These are phyloP conservation scores for Quercus phellos DNA, from an alignment of 331 rosid species.

Conservation along the genomic window DNA sequence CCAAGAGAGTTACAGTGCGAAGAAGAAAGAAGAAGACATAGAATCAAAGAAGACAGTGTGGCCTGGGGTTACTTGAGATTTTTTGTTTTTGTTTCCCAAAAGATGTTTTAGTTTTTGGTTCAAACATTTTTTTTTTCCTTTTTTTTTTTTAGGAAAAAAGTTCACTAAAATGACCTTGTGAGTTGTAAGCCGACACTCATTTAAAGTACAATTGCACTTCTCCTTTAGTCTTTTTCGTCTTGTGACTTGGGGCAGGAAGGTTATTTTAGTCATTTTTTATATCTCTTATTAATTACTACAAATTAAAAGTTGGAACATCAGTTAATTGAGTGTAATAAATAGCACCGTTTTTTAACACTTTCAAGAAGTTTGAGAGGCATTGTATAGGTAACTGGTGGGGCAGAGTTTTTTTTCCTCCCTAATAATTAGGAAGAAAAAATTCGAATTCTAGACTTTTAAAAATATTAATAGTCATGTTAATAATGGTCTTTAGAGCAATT, in stretches of 20 bases:
- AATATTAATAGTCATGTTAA: too few relatives aligned
- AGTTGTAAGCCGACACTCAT: constrained; percentile 1
- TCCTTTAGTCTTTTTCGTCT: background rate
- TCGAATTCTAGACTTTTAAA: too few relatives aligned
- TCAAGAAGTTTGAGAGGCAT: too few relatives aligned
- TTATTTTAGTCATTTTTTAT: background rate
- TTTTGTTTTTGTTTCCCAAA: background rate
- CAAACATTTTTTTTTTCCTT: background rate
- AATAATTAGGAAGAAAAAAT: too few relatives aligned
- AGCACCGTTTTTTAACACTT: too few relatives aligned
- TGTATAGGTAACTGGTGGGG: background rate
- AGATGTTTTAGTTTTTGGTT: background rate
- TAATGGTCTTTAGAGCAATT: accelerated
- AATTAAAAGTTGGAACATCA: too few relatives aligned
- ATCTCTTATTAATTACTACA: too few relatives aligned
- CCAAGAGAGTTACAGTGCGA: background rate
- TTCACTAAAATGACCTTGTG: constrained; percentile 29
- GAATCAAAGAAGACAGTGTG: background rate
- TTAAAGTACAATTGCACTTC: background rate
- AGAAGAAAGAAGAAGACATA: background rate
- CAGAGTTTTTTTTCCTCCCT: too few relatives aligned
- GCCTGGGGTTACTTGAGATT: background rate
- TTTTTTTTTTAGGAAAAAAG: background rate
- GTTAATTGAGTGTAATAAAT: too few relatives aligned
- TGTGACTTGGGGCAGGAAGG: background rate